Percentiles rank a stretch among this genome's conserved stretches.
phyloP scores from a whole-genome alignment of 257 asterid species.

The Rauvolfia tetraphylla region DNA sequence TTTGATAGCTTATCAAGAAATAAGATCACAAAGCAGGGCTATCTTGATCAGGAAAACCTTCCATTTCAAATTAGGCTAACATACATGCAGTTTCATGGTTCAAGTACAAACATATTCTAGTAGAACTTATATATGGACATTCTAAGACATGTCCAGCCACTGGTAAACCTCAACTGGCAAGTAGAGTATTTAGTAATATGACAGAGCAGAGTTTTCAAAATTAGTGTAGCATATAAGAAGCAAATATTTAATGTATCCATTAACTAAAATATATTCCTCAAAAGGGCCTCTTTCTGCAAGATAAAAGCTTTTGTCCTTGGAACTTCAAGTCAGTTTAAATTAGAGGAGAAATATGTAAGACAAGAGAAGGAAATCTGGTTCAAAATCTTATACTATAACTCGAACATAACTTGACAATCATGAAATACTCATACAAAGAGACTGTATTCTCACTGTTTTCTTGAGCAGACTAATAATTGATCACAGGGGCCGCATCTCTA shows the following conservation, averaged over 20 bases:
- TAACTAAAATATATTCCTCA: background rate
- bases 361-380: background rate
- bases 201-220: background rate
- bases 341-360: background rate
- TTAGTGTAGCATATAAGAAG: background rate
- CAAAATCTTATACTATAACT: background rate
- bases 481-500: background rate
- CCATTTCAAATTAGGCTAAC: background rate
- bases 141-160: conserved; percentile 3
- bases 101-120: no score
- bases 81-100: background rate
- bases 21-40: background rate
- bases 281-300: background rate
- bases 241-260: no score
- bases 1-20: background rate
- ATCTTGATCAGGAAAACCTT: background rate
- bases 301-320: background rate
- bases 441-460: background rate
- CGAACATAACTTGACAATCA: background rate
- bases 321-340: background rate
- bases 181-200: background rate
- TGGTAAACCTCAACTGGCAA: background rate
- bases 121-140: background rate
- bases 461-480: background rate
- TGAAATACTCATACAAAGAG: background rate